Evolutionary conservation across 192 early-diverging fungal species (phyloP).

Genomic region (Linnemannia schmuckeri): DNA sequence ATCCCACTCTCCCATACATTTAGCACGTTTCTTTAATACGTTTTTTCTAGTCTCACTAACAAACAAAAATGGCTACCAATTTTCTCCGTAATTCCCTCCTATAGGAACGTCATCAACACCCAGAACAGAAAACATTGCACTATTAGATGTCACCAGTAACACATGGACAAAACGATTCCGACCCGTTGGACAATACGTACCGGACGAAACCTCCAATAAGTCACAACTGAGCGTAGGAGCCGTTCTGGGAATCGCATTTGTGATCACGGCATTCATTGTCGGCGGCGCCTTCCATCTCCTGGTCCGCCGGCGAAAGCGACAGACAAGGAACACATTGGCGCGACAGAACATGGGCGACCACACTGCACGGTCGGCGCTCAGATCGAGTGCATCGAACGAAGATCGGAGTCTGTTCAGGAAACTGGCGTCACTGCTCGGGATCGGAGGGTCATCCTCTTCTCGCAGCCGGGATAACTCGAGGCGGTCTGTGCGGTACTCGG

Average conservation of each 20-base stretch:
- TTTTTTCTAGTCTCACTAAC: not conserved
- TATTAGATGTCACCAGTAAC: conserved; percentile 38
- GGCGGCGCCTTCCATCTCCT: conserved; percentile 36
- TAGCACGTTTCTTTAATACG: conserved; percentile 4
- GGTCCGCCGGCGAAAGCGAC: conserved; percentile 31
- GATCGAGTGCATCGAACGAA: conserved; percentile 11
- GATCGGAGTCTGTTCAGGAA: conserved; percentile 6
- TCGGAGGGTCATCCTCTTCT: not conserved
- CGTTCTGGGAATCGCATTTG: conserved; percentile 44
- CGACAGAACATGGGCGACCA: conserved; percentile 43
- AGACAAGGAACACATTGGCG: conserved; percentile 49
- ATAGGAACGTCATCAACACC: conserved; percentile 31
- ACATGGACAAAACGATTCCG: conserved; percentile 32
- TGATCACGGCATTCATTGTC: conserved; percentile 34
- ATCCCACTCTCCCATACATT: not conserved
- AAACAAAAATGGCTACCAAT: not conserved
- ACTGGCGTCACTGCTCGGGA: not conserved
- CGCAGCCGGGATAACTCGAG: not conserved
- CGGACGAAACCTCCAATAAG: not conserved
- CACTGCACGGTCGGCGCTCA: conserved; percentile 32
- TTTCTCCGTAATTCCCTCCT: not conserved
- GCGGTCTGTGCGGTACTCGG: conserved; percentile 42
- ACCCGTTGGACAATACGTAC: conserved; percentile 15
- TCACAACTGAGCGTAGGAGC: conserved; percentile 28
- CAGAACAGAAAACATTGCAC: conserved; percentile 20